These are phyloP conservation scores for Auricularia auricula-judae DNA, from an alignment of 768 basidiomycete species.

Conservation along the genomic window DNA sequence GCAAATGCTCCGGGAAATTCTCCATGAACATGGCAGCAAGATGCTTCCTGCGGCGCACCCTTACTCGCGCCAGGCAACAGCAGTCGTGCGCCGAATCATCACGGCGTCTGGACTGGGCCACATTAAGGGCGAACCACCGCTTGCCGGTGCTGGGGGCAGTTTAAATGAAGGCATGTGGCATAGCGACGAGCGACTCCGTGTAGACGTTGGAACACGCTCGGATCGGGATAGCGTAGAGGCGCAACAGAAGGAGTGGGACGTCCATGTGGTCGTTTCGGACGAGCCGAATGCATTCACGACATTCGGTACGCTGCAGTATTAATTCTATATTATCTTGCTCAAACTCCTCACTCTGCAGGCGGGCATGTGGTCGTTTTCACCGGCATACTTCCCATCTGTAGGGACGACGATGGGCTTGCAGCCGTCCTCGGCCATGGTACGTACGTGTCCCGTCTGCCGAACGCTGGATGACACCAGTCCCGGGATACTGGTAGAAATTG, in stretches of 20 bases:
- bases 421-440: conserved; percentile 77
- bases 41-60: conserved; percentile 62
- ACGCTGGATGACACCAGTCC: conserved; percentile 2
- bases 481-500: conserved; percentile 45
- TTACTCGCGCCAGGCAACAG: conserved; percentile 52
- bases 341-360: conserved; percentile 25
- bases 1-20: conserved; percentile 28
- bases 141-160: background rate
- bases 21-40: conserved; percentile 37
- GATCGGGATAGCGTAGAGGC: conserved; percentile 22
- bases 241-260: conserved; percentile 39
- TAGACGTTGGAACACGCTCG: conserved; percentile 5
- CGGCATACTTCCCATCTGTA: conserved; percentile 70
- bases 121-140: conserved; percentile 25
- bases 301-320: conserved; percentile 36
- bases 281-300: conserved; percentile 69
- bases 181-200: background rate
- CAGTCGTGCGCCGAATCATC: conserved; percentile 59
- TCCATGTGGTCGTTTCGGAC: conserved; percentile 62
- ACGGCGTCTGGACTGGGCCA: conserved; percentile 61
- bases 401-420: conserved; percentile 72
- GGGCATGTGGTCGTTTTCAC: conserved; percentile 76
- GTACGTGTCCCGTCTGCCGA: conserved; percentile 9
- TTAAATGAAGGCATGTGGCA: background rate
- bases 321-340: background rate